phyloP scores from a whole-genome alignment of 1,284 basidiomycete species.

The Moesziomyces aphidis region DNA sequence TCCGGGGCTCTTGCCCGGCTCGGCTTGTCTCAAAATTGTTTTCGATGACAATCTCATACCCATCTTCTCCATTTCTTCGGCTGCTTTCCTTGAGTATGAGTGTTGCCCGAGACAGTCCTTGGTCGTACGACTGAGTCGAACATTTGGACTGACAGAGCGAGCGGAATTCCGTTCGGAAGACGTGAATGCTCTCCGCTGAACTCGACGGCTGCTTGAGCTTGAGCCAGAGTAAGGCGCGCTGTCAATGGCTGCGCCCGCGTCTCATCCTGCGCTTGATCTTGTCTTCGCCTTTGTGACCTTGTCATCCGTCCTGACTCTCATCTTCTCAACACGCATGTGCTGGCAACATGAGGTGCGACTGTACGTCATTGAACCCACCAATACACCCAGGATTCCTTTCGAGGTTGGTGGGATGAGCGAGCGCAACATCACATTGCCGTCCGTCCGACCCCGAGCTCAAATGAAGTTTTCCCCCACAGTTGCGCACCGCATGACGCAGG shows the following conservation, averaged over 20 bases:
- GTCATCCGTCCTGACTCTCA: not conserved
- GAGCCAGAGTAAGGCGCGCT: not conserved
- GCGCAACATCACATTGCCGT: not conserved
- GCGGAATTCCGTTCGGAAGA: too few relatives aligned
- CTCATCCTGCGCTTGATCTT: not conserved
- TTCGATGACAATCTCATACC: constrained; percentile 32
- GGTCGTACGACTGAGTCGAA: too few relatives aligned
- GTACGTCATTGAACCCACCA: not conserved
- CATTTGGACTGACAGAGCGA: too few relatives aligned
- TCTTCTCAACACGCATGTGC: not conserved
- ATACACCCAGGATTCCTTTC: not conserved
- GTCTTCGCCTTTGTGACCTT: not conserved
- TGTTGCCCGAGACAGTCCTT: not conserved
- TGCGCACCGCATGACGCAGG: not conserved
- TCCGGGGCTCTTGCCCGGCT: constrained; percentile 1
- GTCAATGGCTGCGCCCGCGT: not conserved
- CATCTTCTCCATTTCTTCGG: not conserved
- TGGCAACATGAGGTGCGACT: not conserved
- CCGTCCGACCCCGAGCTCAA: not conserved
- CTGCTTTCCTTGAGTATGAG: not conserved
- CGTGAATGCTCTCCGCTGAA: not conserved
- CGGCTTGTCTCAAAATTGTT: constrained; percentile 12
- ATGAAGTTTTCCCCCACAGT: not conserved
- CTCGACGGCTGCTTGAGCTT: not conserved
- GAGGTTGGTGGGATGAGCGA: not conserved